These are phyloP conservation scores for Dendrobium nobile DNA, from an alignment of 106 monocot species.

Conservation along the genomic window DNA sequence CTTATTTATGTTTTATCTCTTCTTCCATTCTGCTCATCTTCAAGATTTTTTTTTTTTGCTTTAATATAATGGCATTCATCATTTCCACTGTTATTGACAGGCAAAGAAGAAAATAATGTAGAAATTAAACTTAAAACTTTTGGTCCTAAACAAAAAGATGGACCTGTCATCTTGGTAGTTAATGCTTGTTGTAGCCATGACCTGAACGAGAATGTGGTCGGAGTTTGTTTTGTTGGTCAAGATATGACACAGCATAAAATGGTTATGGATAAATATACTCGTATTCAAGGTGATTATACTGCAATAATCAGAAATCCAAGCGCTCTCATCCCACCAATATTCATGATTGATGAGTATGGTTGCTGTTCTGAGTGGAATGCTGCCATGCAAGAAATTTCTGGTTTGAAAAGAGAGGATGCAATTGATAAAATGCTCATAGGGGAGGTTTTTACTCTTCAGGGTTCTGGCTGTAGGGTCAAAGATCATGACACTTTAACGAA, in stretches of 20 bases:
- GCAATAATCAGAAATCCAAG: slow-evolving; percentile 56
- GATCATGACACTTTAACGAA: slow-evolving; percentile 57
- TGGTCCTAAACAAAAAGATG: slow-evolving; percentile 23
- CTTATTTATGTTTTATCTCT: background rate
- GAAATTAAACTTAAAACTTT: slow-evolving; percentile 67
- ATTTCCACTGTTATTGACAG: slow-evolving; percentile 32
- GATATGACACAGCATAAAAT: slow-evolving; percentile 69
- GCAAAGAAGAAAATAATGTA: slow-evolving; percentile 75
- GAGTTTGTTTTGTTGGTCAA: slow-evolving; percentile 82
- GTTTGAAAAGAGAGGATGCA: slow-evolving; percentile 55
- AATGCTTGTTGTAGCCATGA: slow-evolving; percentile 82
- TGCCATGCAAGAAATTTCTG: slow-evolving; percentile 80
- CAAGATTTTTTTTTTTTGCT: background rate
- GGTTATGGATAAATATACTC: slow-evolving; percentile 70
- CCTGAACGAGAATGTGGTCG: slow-evolving; percentile 43
- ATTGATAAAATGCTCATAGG: slow-evolving; percentile 66
- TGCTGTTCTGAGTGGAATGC: slow-evolving; percentile 74
- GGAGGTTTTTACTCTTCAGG: slow-evolving; percentile 60
- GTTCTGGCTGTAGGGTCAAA: slow-evolving; percentile 61
- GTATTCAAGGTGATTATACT: slow-evolving; percentile 73
- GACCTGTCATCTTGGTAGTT: slow-evolving; percentile 54
- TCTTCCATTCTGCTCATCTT: background rate
- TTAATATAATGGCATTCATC: background rate
- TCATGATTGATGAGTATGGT: slow-evolving; percentile 59
- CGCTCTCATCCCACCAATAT: slow-evolving; percentile 83